Conservation (phyloP, 139 green algal species). For the Yamagishiella unicocca region DNA sequence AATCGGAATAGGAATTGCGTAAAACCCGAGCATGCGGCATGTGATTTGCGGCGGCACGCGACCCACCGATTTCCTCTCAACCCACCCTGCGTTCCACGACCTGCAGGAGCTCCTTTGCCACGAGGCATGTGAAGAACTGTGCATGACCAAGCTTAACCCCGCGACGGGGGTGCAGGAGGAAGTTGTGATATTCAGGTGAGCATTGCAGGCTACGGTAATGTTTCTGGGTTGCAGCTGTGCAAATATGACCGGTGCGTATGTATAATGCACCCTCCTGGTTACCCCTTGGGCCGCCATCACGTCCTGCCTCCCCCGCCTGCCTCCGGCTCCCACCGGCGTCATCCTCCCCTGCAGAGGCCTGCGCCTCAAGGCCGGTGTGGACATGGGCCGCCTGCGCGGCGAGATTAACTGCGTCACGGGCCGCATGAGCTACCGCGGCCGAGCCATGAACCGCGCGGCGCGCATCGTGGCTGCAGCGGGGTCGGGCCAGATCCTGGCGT, state of each 20-base stretch:
- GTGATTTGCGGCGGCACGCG: no score
- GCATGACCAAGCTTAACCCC: background rate
- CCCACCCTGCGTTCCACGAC: background rate
- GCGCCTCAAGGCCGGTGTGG: constrained; percentile 54
- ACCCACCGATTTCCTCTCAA: background rate
- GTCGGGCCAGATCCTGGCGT: constrained; percentile 62
- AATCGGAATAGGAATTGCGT: no score
- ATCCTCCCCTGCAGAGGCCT: constrained; percentile 38
- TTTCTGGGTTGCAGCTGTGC: no score
- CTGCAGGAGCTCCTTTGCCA: constrained; percentile 36
- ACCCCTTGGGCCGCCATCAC: no score
- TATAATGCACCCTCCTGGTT: no score
- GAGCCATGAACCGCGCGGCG: constrained; percentile 67
- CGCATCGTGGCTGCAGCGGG: constrained; percentile 54
- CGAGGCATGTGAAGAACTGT: constrained; percentile 43
- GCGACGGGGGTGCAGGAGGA: constrained; percentile 16
- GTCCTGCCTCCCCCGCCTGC: no score
- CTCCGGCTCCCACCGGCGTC: no score
- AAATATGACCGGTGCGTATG: no score
- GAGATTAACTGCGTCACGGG: constrained; percentile 57
- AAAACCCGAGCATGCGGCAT: no score
- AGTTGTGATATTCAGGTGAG: constrained; percentile 35
- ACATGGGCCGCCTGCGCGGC: constrained; percentile 48
- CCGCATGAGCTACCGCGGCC: constrained; percentile 42
- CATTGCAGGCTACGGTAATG: no score